Percentiles rank a stretch among this genome's conserved stretches.
Conservation (phyloP, 2,329 filamentous ascomycete genomes). For the Elsinoe perseae region DNA sequence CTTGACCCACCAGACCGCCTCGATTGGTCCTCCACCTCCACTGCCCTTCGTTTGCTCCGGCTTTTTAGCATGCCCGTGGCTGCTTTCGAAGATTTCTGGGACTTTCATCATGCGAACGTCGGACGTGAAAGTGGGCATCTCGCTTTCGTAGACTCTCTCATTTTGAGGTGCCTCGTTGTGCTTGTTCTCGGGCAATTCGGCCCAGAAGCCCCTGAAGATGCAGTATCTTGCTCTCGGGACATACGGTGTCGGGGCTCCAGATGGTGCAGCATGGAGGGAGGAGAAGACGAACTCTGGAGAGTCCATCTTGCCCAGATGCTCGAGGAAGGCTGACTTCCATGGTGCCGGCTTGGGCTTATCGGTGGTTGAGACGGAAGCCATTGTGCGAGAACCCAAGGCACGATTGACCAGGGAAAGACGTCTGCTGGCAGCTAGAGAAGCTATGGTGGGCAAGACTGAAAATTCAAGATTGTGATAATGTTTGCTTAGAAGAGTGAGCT, state of each 20-base stretch:
- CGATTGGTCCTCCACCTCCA: slow-evolving; percentile 63
- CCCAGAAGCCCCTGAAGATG: slow-evolving; percentile 80
- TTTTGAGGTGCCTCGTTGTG: slow-evolving; percentile 68
- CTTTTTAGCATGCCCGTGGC: slow-evolving; percentile 39
- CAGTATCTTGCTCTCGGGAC: slow-evolving; percentile 63
- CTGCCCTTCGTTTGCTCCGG: slow-evolving; percentile 40
- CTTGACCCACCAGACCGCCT: slow-evolving; percentile 75
- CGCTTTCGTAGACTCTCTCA: slow-evolving; percentile 61
- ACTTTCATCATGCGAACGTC: slow-evolving; percentile 84
- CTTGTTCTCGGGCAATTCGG: slow-evolving; percentile 60
- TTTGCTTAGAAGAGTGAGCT: neutral
- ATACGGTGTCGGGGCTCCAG: slow-evolving; percentile 34
- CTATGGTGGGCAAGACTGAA: slow-evolving; percentile 29
- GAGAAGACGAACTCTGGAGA: slow-evolving; percentile 45
- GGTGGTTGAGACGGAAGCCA: slow-evolving; percentile 38
- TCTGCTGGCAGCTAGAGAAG: slow-evolving; percentile 28
- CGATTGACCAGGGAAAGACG: slow-evolving; percentile 36
- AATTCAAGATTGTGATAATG: neutral
- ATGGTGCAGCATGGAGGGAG: slow-evolving; percentile 40
- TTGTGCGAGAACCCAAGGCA: slow-evolving; percentile 30
- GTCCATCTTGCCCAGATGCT: slow-evolving; percentile 43
- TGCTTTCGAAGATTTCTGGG: slow-evolving; percentile 55
- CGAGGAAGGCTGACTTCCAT: slow-evolving; percentile 45
- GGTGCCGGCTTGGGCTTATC: slow-evolving; percentile 38
- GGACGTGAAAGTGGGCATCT: slow-evolving; percentile 76